Evolutionary conservation across 2,329 filamentous ascomycete genomes (phyloP), one percentile per base, ranked within the genome.

Genomic region (Hypoxylon sp.): DNA sequence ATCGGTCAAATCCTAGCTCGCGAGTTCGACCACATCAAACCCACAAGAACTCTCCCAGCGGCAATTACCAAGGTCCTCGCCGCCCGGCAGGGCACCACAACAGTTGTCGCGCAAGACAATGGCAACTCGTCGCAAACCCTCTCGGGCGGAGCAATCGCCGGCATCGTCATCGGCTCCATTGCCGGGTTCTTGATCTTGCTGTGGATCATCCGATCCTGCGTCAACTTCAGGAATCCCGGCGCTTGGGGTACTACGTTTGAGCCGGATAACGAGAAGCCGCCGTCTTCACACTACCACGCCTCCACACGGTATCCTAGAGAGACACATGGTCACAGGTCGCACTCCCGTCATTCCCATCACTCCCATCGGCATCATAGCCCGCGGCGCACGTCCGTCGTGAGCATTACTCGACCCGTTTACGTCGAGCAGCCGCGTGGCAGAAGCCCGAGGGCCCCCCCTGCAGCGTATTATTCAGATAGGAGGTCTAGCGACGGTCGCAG

Each of bases 81-180:
- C 11, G 68, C 69, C 15, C 73, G 76, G 52, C 68, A 56, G 53
- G 64, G 55, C 6, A 75, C 75, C 3, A 75, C 76, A n/a, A 75
- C 75, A 1, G 72, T 76, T 42, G 60, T 77, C 47, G 54, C 67
- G 6, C 65, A 70, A 37, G 50, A 67, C 52, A 72, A 68, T 50
- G 65, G 68, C 42, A 67, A 71, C 13, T 65, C 69, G 6, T 56
- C 68, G 1, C 72, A 72, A 0, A 75, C 65, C n/a, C 78, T 86
- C 11, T 81, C 77, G 46, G 83, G 82, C 53, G 84, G 84, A 50
- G 84, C 83, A 51, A 86, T 87, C 54, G 84, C 83, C 0, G 84
- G 84, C 50, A 86, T 86, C 65, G 82, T 86, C 51, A 81, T 86
- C 67, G 84, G 84, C 19, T 83, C 82, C 24, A 78, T 86, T 56